These are phyloP conservation scores for Xylariaceae sp. DNA, from an alignment of 2,329 filamentous ascomycete genomes.

Conservation along the genomic window DNA sequence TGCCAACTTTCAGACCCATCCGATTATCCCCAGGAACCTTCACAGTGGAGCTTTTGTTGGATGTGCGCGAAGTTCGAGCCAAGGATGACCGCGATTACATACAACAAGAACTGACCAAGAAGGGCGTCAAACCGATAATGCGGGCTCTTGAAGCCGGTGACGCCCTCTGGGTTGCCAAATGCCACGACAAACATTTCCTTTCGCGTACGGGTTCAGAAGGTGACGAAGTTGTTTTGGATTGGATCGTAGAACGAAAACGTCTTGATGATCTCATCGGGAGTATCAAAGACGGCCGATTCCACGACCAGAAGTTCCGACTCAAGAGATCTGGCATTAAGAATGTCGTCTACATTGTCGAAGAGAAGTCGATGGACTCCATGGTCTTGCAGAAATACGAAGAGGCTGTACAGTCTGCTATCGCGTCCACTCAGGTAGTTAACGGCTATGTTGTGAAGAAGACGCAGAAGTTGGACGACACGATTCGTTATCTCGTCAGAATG, in stretches of 20 bases:
- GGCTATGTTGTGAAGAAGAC: conserved; percentile 78
- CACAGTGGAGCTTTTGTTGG: conserved; percentile 67
- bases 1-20: conserved; percentile 57
- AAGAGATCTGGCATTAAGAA: conserved; percentile 69
- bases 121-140: conserved; percentile 62
- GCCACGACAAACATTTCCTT: conserved; percentile 55
- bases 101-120: conserved; percentile 64
- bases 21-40: conserved; percentile 62
- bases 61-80: conserved; percentile 69
- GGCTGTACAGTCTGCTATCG: conserved; percentile 67
- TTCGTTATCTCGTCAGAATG: conserved; percentile 70
- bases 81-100: conserved; percentile 75
- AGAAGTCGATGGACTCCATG: conserved; percentile 58
- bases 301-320: conserved; percentile 80
- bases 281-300: conserved; percentile 78
- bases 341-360: conserved; percentile 75
- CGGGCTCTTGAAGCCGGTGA: conserved; percentile 70
- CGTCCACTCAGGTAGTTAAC: conserved; percentile 72
- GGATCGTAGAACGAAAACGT: conserved; percentile 76
- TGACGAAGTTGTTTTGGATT: conserved; percentile 71
- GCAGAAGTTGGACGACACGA: conserved; percentile 70
- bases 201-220: conserved; percentile 55
- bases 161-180: conserved; percentile 74
- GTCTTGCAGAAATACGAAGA: conserved; percentile 58
- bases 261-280: conserved; percentile 75